A percentile compares a stretch with the other conserved stretches of the same genome.
phyloP scores from a whole-genome alignment of 345 rosid species.

The Rubroshorea leprosula region DNA sequence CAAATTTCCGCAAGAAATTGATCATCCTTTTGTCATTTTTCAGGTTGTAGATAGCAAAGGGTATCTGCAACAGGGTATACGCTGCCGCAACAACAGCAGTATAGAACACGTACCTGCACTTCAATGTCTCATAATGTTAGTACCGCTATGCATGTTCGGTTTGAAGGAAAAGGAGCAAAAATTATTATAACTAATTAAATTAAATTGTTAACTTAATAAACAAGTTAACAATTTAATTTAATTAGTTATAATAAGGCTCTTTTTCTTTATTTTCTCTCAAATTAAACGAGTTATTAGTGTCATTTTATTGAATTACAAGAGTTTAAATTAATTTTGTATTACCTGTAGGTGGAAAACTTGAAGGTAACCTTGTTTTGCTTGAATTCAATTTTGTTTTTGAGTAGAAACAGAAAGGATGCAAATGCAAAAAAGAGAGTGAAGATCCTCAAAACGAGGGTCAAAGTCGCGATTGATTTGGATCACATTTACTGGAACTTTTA shows the following conservation, averaged over 20 bases:
- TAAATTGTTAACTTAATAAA: no score
- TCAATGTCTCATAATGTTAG: no score
- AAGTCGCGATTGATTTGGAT: conserved; percentile 10
- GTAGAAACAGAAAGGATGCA: background rate
- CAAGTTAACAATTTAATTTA: no score
- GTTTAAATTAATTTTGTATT: no score
- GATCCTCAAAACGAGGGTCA: conserved; percentile 27
- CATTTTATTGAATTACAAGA: no score
- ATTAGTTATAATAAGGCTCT: no score
- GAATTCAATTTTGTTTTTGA: background rate
- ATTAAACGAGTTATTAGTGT: no score
- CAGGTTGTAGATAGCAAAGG: conserved; percentile 22
- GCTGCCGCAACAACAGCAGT: conserved; percentile 17
- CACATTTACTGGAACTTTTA: background rate
- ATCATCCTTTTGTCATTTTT: conserved; percentile 23
- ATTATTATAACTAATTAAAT: no score
- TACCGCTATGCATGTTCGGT: no score
- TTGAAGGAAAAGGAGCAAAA: no score
- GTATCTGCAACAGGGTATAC: conserved; percentile 25
- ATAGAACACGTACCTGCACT: conserved; percentile 22
- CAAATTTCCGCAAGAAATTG: conserved; percentile 20
- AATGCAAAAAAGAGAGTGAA: conserved; percentile 12
- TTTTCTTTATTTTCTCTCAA: no score
- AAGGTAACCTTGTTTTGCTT: conserved; percentile 19
- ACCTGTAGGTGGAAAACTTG: conserved; percentile 31